A percentile compares a stretch with the other conserved stretches of the same genome.
These are phyloP conservation scores for Spencermartinsiella ligniputridi DNA, from an alignment of 1,139 yeast genomes.

Conservation along the genomic window DNA sequence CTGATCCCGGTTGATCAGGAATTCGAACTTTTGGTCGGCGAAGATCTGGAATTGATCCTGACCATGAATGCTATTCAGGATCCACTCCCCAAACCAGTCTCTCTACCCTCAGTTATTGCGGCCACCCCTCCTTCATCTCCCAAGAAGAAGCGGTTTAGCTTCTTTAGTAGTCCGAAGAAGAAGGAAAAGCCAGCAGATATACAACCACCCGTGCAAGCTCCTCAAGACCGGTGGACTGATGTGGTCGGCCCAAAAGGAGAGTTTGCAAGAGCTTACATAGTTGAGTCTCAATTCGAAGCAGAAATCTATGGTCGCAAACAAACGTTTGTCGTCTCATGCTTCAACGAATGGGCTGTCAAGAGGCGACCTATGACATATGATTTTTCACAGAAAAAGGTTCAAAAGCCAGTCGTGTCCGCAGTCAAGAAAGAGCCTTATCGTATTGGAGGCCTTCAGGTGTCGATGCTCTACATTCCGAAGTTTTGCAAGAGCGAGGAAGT, in stretches of 20 bases:
- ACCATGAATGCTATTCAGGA: constrained; percentile 52
- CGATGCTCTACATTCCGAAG: constrained; percentile 67
- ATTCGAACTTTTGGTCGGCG: constrained; percentile 71
- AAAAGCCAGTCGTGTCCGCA: constrained; percentile 12
- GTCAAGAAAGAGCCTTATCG: constrained; percentile 46
- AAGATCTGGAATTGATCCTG: constrained; percentile 56
- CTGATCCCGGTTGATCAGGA: constrained; percentile 55
- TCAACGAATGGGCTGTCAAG: constrained; percentile 68
- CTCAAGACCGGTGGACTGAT: constrained; percentile 27
- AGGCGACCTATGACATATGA: background rate
- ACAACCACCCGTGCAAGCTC: constrained; percentile 9
- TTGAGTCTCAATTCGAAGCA: constrained; percentile 57
- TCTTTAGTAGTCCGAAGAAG: constrained; percentile 22
- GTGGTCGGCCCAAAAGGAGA: constrained; percentile 80
- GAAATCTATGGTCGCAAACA: constrained; percentile 53
- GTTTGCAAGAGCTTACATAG: constrained; percentile 73
- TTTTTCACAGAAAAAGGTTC: constrained; percentile 5
- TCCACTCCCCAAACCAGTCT: constrained; percentile 10
- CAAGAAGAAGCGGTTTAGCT: constrained; percentile 16
- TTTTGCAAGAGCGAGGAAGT: constrained; percentile 46
- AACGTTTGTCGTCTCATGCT: constrained; percentile 55
- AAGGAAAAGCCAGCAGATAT: constrained; percentile 5
- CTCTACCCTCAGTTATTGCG: constrained; percentile 2
- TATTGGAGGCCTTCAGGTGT: constrained; percentile 64
- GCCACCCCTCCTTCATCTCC: constrained; percentile 13